phyloP scores from a whole-genome alignment of 2,329 filamentous ascomycete species.

The Fusarium buharicum region DNA sequence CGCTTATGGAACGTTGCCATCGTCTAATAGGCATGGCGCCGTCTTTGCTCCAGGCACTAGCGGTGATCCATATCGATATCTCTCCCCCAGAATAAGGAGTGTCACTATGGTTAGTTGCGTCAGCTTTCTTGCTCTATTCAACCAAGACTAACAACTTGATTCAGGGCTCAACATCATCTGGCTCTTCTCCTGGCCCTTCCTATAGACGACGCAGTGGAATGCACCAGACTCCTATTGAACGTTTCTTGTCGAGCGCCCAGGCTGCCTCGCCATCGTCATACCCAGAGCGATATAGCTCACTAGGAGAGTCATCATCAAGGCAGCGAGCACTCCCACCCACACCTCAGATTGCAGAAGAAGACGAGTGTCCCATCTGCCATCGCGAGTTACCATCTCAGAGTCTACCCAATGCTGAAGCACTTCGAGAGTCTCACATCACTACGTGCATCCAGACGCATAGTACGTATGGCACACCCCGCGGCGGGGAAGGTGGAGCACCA shows the following conservation, averaged over 20 bases:
- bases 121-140: background rate
- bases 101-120: constrained; percentile 60
- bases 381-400: constrained; percentile 70
- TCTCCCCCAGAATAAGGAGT: constrained; percentile 54
- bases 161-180: constrained; percentile 33
- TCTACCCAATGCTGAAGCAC: constrained; percentile 63
- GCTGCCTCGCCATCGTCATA: constrained; percentile 48
- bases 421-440: constrained; percentile 68
- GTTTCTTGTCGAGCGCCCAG: constrained; percentile 53
- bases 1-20: constrained; percentile 45
- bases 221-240: constrained; percentile 52
- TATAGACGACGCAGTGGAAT: constrained; percentile 47
- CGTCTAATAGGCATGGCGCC: constrained; percentile 50
- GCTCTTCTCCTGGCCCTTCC: constrained; percentile 42
- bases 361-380: constrained; percentile 83
- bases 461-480: constrained; percentile 55
- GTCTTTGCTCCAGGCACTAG: constrained; percentile 50
- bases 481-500: constrained; percentile 44
- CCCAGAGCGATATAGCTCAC: constrained; percentile 48
- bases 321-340: constrained; percentile 56
- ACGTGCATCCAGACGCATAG: constrained; percentile 67
- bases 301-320: constrained; percentile 50
- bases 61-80: constrained; percentile 51
- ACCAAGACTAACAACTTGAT: constrained; percentile 12
- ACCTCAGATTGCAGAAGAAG: constrained; percentile 73